Conservation (phyloP, 2,329 filamentous ascomycete genomes). For the Colletotrichum costaricense region DNA sequence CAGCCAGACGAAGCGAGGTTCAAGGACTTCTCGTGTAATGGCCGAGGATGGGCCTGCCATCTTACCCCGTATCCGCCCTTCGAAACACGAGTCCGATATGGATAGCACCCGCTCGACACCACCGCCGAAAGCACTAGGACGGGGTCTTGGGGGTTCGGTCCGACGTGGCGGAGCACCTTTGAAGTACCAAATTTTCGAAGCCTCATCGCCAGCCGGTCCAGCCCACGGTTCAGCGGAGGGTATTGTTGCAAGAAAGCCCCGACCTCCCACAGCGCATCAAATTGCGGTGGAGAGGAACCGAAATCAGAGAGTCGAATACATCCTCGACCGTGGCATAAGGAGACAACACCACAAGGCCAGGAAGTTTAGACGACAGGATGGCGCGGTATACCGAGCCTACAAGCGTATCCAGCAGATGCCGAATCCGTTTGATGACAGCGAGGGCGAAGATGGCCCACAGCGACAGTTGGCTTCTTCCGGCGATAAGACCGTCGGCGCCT, state of each 20-base stretch:
- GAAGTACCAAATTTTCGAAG: conserved; percentile 71
- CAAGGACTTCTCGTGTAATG: conserved; percentile 49
- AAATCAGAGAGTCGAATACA: conserved; percentile 83
- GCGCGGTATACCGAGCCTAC: conserved; percentile 74
- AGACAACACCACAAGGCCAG: conserved; percentile 73
- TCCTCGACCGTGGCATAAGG: conserved; percentile 79
- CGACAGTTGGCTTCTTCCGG: conserved; percentile 43
- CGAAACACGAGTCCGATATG: conserved; percentile 66
- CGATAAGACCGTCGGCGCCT: conserved; percentile 49
- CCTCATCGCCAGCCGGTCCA: conserved; percentile 67
- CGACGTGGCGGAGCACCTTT: conserved; percentile 58
- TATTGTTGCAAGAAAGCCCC: conserved; percentile 70
- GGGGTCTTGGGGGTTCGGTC: conserved; percentile 41
- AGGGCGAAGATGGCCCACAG: conserved; percentile 62
- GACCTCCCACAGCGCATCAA: conserved; percentile 85
- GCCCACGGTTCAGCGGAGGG: conserved; percentile 65
- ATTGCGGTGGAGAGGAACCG: conserved; percentile 83
- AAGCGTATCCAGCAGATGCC: conserved; percentile 68
- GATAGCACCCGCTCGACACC: conserved; percentile 58
- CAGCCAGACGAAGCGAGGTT: conserved; percentile 67
- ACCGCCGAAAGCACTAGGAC: conserved; percentile 47
- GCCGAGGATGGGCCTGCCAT: conserved; percentile 68
- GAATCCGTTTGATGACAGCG: conserved; percentile 71
- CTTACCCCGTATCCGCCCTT: conserved; percentile 71
- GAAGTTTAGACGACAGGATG: conserved; percentile 71